Evolutionary conservation across 2,329 filamentous ascomycete genomes (phyloP).

Genomic region (Phialophora verrucosa): DNA sequence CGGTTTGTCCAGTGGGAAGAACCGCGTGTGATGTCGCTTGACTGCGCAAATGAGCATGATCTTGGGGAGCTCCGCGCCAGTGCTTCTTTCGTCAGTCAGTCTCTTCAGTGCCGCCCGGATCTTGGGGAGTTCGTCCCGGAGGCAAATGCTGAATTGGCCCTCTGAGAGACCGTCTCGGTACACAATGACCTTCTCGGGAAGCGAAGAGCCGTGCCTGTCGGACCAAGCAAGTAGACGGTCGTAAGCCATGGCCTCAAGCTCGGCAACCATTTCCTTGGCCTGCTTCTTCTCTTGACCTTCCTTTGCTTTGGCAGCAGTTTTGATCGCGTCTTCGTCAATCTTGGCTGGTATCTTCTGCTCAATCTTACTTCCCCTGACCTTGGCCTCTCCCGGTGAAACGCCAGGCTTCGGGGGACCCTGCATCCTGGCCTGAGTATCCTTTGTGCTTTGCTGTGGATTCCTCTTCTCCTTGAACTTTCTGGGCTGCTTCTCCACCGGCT

Average conservation of each 20-base stretch:
- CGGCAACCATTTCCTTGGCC: slow-evolving; percentile 70
- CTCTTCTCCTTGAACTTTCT: neutral
- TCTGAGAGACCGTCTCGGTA: slow-evolving; percentile 92
- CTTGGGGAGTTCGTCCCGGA: slow-evolving; percentile 66
- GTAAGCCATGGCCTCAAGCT: slow-evolving; percentile 66
- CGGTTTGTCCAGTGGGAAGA: slow-evolving; percentile 66
- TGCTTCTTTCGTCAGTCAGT: too few species aligned
- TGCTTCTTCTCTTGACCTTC: slow-evolving; percentile 55
- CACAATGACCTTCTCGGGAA: slow-evolving; percentile 77
- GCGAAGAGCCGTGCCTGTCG: slow-evolving; percentile 39
- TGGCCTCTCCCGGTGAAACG: too few species aligned
- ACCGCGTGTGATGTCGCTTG: slow-evolving; percentile 87
- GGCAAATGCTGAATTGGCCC: slow-evolving; percentile 74
- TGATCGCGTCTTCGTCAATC: neutral
- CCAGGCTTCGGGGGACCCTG: too few species aligned
- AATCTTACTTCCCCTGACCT: too few species aligned
- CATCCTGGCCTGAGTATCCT: too few species aligned
- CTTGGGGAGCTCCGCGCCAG: slow-evolving; percentile 54
- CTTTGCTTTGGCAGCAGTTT: neutral
- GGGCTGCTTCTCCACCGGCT: neutral
- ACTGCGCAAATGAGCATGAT: slow-evolving; percentile 79
- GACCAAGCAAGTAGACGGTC: slow-evolving; percentile 70
- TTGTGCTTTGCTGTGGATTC: neutral
- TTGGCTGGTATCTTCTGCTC: too few species aligned
- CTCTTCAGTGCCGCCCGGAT: slow-evolving; percentile 45